Evolutionary conservation across 805 yeast genomes (phyloP).

Genomic region (Zygosaccharomyces pseudorouxii): DNA sequence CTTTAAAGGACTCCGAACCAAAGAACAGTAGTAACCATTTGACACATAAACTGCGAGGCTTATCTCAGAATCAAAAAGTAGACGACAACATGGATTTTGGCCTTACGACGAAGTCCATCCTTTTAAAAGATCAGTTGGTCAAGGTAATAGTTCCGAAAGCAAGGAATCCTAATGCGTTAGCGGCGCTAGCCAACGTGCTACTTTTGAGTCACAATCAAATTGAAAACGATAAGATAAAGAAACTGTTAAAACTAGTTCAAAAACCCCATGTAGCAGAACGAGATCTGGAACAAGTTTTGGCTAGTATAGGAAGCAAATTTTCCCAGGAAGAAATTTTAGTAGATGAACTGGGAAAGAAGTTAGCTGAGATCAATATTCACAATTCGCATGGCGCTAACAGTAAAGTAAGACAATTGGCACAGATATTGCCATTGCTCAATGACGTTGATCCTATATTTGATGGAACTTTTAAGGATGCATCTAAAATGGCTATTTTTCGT

Average conservation of each 20-base stretch:
- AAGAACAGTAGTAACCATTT: not conserved
- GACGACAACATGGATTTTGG: conserved; percentile 9
- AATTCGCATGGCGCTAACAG: conserved; percentile 28
- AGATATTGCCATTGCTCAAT: conserved; percentile 56
- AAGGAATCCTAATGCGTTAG: conserved; percentile 84
- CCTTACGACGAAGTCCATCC: conserved; percentile 22
- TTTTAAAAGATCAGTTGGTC: conserved; percentile 33
- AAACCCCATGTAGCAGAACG: conserved; percentile 34
- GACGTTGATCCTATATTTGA: conserved; percentile 66
- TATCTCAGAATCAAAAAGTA: not conserved
- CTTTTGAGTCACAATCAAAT: conserved; percentile 43
- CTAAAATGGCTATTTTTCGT: conserved; percentile 52
- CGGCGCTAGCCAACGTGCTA: conserved; percentile 70
- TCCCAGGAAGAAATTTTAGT: not conserved
- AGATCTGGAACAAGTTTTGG: conserved; percentile 46
- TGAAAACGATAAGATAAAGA: conserved; percentile 18
- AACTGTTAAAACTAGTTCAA: conserved; percentile 33
- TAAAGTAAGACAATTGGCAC: conserved; percentile 43
- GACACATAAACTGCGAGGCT: not conserved
- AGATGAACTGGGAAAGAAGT: not conserved
- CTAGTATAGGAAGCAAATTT: conserved; percentile 19
- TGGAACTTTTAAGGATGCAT: conserved; percentile 51
- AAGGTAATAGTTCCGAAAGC: conserved; percentile 68
- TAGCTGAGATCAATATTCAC: conserved; percentile 36
- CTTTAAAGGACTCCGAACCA: not conserved